phyloP scores from a whole-genome alignment of 75 land plant species.

The Pinus taeda region DNA sequence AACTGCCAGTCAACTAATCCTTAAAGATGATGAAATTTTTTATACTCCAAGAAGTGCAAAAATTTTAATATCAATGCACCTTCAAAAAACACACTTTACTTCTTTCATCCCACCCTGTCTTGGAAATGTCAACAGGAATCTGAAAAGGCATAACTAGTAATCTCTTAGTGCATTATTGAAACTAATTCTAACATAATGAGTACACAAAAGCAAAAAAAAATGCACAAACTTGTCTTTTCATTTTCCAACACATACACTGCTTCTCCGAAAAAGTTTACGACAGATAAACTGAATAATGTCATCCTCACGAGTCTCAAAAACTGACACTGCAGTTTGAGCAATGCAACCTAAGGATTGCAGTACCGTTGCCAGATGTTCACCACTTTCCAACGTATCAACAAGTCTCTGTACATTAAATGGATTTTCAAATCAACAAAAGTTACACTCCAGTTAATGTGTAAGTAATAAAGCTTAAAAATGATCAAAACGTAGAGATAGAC shows the following conservation, averaged over 20 bases:
- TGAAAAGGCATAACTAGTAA: slow-evolving; percentile 9
- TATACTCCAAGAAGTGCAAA: neutral
- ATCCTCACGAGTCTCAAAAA: slow-evolving; percentile 92
- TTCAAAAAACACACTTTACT: slow-evolving; percentile 72
- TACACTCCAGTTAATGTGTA: neutral
- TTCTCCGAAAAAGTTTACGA: slow-evolving; percentile 44
- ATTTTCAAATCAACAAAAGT: neutral
- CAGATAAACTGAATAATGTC: slow-evolving; percentile 74
- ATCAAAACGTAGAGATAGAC: neutral
- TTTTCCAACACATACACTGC: slow-evolving; percentile 34
- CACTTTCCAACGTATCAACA: slow-evolving; percentile 72
- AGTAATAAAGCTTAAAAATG: slow-evolving; percentile 4
- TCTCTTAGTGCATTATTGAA: neutral
- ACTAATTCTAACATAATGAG: neutral
- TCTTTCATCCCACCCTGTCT: slow-evolving; percentile 49
- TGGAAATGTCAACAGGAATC: slow-evolving; percentile 25
- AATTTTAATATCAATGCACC: slow-evolving; percentile 29
- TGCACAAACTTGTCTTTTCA: neutral
- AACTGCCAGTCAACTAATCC: neutral
- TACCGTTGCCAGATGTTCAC: slow-evolving; percentile 71
- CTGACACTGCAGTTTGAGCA: slow-evolving; percentile 82
- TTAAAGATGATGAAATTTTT: slow-evolving; percentile 4
- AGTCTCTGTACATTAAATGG: slow-evolving; percentile 50
- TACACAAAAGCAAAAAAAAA: neutral
- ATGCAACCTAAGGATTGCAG: slow-evolving; percentile 91